Evolutionary conservation across 140 eudicot genomes (phyloP).

Genomic region (Ambrosia hybrid): DNA sequence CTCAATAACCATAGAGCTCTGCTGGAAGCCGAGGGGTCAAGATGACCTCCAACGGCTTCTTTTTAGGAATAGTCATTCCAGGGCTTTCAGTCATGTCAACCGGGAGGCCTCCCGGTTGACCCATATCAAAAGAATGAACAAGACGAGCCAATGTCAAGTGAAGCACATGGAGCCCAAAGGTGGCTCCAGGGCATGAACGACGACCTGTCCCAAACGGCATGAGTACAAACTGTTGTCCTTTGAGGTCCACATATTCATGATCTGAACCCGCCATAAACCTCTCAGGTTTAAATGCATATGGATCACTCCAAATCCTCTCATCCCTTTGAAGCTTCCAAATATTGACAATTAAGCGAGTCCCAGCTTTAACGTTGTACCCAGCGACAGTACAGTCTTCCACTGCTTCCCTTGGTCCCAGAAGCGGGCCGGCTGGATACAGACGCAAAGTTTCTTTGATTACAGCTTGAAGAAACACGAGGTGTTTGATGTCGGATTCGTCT

Average conservation of each 20-base stretch:
- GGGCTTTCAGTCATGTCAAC: slow-evolving; percentile 37
- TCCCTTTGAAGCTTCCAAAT: slow-evolving; percentile 37
- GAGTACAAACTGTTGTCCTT: slow-evolving; percentile 38
- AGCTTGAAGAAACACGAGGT: slow-evolving; percentile 34
- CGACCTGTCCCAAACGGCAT: slow-evolving; percentile 41
- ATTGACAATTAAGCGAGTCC: slow-evolving; percentile 30
- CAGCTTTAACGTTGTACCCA: slow-evolving; percentile 30
- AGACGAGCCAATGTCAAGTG: slow-evolving; percentile 30
- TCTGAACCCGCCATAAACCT: slow-evolving; percentile 27
- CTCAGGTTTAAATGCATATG: slow-evolving; percentile 28
- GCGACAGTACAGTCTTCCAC: slow-evolving; percentile 34
- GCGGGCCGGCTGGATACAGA: slow-evolving; percentile 26
- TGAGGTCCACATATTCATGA: slow-evolving; percentile 32
- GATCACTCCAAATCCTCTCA: slow-evolving; percentile 32
- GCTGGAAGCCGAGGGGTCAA: slow-evolving; percentile 30
- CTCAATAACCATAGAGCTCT: slow-evolving; percentile 11
- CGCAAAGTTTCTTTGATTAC: slow-evolving; percentile 34
- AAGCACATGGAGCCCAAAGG: slow-evolving; percentile 33
- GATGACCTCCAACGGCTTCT: slow-evolving; percentile 26
- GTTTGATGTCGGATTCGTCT: slow-evolving; percentile 23
- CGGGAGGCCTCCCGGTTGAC: not conserved
- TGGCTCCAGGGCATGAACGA: slow-evolving; percentile 31
- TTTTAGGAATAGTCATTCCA: slow-evolving; percentile 31
- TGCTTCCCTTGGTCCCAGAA: slow-evolving; percentile 31
- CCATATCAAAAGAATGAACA: slow-evolving; percentile 32